A percentile compares a stretch with the other conserved stretches of the same genome.
Evolutionary conservation across 1,284 basidiomycete genomes (phyloP).

Genomic region (Ceratorhiza oryzae-sativae): DNA sequence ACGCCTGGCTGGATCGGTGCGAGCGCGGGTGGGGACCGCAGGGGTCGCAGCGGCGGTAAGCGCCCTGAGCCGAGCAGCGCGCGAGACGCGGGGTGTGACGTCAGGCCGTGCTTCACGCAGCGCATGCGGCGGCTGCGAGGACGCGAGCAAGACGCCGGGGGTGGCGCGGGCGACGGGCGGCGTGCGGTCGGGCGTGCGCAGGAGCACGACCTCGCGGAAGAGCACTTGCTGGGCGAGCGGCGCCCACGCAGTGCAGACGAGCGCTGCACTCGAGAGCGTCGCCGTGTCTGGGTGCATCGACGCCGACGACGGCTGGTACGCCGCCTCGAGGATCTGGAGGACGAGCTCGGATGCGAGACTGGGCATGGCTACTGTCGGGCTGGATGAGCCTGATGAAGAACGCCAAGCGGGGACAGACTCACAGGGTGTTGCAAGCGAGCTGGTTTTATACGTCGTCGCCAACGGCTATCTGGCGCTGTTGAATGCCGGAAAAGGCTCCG

Average conservation of each 20-base stretch:
- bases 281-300: not conserved
- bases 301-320: not conserved
- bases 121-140: slow-evolving; percentile 9
- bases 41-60: slow-evolving; percentile 9
- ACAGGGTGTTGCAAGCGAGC: not conserved
- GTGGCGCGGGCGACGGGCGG: slow-evolving; percentile 3
- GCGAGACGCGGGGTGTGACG: not conserved
- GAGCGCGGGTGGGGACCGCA: slow-evolving; percentile 10
- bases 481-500: slow-evolving; percentile 12
- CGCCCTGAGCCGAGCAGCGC: not conserved
- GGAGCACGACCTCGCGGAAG: slow-evolving; percentile 11
- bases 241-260: slow-evolving; percentile 19
- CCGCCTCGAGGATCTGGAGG: slow-evolving; percentile 19
- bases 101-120: slow-evolving; percentile 2
- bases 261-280: slow-evolving; percentile 13
- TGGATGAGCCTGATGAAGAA: not conserved
- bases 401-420: too few species aligned
- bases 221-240: slow-evolving; percentile 12
- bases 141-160: slow-evolving; percentile 4
- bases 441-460: not conserved
- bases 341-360: slow-evolving; percentile 20
- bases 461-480: not conserved
- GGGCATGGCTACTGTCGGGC: not conserved
- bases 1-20: slow-evolving; percentile 2
- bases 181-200: not conserved